These are phyloP conservation scores for Aspergillus sp. DNA, from an alignment of 2,329 filamentous ascomycete genomes.

Conservation along the genomic window DNA sequence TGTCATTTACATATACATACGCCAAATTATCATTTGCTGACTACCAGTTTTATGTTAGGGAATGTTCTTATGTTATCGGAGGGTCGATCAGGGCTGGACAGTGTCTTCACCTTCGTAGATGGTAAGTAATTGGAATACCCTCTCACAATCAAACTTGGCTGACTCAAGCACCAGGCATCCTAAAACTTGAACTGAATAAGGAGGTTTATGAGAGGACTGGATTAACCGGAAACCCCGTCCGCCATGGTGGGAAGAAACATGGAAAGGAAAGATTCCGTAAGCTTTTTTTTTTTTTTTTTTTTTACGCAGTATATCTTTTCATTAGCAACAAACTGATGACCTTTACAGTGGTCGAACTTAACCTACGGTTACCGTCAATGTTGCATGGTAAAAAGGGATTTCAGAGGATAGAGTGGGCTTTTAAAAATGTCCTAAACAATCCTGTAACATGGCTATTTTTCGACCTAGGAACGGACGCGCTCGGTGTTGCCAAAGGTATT, in stretches of 20 bases:
- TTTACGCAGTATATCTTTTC: neutral
- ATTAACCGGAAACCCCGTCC: slow-evolving; percentile 68
- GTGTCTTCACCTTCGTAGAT: slow-evolving; percentile 68
- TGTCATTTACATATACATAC: neutral
- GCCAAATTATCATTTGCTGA: neutral
- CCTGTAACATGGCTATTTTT: slow-evolving; percentile 77
- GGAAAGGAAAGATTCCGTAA: slow-evolving; percentile 73
- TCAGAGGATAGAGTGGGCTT: slow-evolving; percentile 74
- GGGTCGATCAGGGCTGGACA: slow-evolving; percentile 68
- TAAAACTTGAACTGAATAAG: slow-evolving; percentile 76
- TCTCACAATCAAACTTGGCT: neutral
- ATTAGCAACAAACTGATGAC: slow-evolving; percentile 14
- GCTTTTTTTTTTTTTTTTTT: slow-evolving; percentile 11
- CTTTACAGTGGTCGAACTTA: slow-evolving; percentile 67
- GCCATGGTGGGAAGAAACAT: slow-evolving; percentile 60
- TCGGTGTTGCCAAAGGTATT: slow-evolving; percentile 45
- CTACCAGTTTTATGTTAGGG: slow-evolving; percentile 49
- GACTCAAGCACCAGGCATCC: slow-evolving; percentile 52
- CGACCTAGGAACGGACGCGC: slow-evolving; percentile 48
- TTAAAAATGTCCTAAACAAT: slow-evolving; percentile 69
- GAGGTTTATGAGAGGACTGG: slow-evolving; percentile 81
- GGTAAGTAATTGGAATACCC: slow-evolving; percentile 49
- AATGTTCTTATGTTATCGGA: slow-evolving; percentile 82
- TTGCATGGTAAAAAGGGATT: slow-evolving; percentile 80
- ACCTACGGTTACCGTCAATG: slow-evolving; percentile 75